Base-by-base conservation (phyloP, 2,329 filamentous ascomycete species). In the Neofusicoccum cordaticola region DNA sequence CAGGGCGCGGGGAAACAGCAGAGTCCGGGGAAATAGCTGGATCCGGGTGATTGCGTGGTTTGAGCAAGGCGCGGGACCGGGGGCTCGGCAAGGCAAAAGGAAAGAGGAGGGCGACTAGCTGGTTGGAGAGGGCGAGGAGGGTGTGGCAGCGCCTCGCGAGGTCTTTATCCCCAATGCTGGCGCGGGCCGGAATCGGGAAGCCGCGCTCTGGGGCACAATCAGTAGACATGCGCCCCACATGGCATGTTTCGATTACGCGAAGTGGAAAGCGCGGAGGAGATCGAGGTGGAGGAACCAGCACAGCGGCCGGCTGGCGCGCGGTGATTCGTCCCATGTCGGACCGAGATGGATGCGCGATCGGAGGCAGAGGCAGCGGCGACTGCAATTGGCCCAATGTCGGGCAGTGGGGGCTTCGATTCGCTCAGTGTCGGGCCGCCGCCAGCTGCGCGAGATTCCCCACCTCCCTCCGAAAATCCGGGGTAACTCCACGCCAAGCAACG, bases 391-490 rank as follows among this genome's bases (percentile, higher is more conserved):
- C 47, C 9, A 31, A 50, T n/a, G 47, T 50, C 47, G 47, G 19
- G 52, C 35, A 2, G 37, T 19, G 13, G 52, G 2, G 15, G 53
- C 13, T 13, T 17, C 22, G 11, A 56, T 56, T 56, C 7, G 52
- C 4, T 13, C 17, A 42, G 42, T 6, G 52, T 56, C 52, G 52
- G 52, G 37, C 52, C 52, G 52, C 15, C 8, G 42, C 27, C 4
- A 19, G n/a, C 4, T 56, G 37, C 5, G 15, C 15, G 22, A n/a
- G n/a, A 13, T 19, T 45, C 53, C 41, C 39, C 53, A 12, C 22
- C 37, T 12, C 31, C 42, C 3, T 37, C 31, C 31, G 56, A 34
- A 60, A 60, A 60, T 60, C 56, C 44, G 56, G 56, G 56, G 56
- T 60, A 60, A 44, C 56, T 47, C 27, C 27, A 44, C n/a, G 56